Base-by-base conservation (phyloP, 768 basidiomycete species). In the Lepiota venenata region DNA sequence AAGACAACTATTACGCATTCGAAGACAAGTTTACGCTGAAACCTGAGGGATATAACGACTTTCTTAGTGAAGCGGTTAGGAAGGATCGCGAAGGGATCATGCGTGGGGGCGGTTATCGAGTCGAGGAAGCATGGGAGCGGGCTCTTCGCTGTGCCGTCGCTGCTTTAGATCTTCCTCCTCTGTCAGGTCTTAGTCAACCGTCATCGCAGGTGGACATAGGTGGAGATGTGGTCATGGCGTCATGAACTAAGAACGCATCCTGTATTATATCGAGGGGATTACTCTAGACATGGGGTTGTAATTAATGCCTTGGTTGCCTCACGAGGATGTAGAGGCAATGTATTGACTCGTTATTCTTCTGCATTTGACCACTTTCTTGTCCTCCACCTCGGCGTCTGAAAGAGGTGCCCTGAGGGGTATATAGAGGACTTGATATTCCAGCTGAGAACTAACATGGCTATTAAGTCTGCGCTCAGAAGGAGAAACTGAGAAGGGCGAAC, bases 41-140 rank as follows among this genome's bases (percentile, higher is more conserved):
- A 50, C 69, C 62, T n/a, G 71, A 71, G 27, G 74, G 74, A 11
- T 94, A 93, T 68, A 75, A 84, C 46, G 91, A 92, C 60, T 78
- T 85, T 39, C 73, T 80, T 61, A 91, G 88, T 59, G 88, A 89
- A 53, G 85, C 86, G 12, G 86, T 92, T 16, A 73, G 87, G 60
- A 79, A 81, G 61, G 90, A 92, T 64, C 70, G 82, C 53, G 88
- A 88, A 57, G 88, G 87, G 12, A 83, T 87, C 60, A 88, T 88
- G 86, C 75, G 85, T 40, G 91, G 83, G 18, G 93, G 91, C 8
- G 93, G 93, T 8, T 95, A 92, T 65, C 76, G 72, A 58, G 74
- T 91, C 3, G 84, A 89, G 57, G 88, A 94, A 65, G 90, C 87
- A 41, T 94, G 92, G 92, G 87, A 88, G 61, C 76, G 92, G 51